Percentiles rank a stretch among this genome's conserved stretches.
These are phyloP conservation scores for Physcomitrium patens DNA, from an alignment of 225 moss, liverwort and hornwort genomes.

Conservation along the genomic window DNA sequence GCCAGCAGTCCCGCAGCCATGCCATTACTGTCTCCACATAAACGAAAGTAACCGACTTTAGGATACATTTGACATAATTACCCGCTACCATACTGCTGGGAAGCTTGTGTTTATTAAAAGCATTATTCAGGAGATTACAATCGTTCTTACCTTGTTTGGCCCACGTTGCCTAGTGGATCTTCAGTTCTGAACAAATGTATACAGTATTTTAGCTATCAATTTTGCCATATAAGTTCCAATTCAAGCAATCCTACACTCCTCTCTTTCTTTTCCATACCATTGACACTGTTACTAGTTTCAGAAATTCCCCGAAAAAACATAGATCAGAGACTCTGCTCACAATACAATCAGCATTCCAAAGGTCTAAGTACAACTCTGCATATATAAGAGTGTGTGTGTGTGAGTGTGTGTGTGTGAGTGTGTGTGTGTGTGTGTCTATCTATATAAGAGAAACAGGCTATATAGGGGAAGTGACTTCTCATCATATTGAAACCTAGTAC, in stretches of 20 bases:
- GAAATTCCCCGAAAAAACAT: neutral
- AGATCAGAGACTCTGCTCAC: slow-evolving; percentile 15
- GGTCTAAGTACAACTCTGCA: slow-evolving; percentile 1
- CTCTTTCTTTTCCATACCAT: slow-evolving; percentile 14
- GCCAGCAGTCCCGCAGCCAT: slow-evolving; percentile 78
- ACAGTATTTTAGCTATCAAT: slow-evolving; percentile 35
- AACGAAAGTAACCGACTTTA: neutral
- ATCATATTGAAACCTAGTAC: slow-evolving; percentile 14
- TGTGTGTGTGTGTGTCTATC: neutral
- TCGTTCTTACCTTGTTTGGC: slow-evolving; percentile 57
- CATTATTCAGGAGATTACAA: slow-evolving; percentile 19
- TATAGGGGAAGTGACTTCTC: slow-evolving; percentile 24
- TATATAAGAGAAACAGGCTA: slow-evolving; percentile 17
- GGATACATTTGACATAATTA: neutral
- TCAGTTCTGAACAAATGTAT: slow-evolving; percentile 52
- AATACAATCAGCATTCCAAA: slow-evolving; percentile 17
- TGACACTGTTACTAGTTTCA: slow-evolving; percentile 18
- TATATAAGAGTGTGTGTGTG: no score
- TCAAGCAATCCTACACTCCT: slow-evolving; percentile 6
- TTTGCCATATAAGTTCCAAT: slow-evolving; percentile 21
- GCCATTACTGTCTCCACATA: slow-evolving; percentile 63
- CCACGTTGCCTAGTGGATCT: slow-evolving; percentile 47
- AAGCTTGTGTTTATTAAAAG: no score
- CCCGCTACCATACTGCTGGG: neutral
- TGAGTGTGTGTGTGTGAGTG: no score